Conservation (phyloP, 1,284 basidiomycete species). For the Trametes versicolor region DNA sequence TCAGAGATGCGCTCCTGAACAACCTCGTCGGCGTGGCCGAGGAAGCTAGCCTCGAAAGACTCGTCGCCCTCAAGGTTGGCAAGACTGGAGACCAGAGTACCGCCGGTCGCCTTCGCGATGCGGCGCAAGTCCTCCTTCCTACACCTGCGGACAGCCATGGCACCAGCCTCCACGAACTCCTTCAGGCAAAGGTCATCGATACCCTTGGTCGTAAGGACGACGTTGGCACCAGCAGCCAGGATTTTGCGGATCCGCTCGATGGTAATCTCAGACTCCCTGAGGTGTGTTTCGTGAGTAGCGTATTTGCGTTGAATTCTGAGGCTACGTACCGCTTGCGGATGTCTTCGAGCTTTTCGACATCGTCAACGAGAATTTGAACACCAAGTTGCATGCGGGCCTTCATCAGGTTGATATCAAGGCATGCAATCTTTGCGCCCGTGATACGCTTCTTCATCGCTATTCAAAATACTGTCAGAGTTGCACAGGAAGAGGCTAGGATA, state of each 20-base stretch:
- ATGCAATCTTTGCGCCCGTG: constrained; percentile 95
- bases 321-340: constrained; percentile 84
- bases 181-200: constrained; percentile 99
- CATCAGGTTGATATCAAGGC: constrained; percentile 97
- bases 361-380: constrained; percentile 97
- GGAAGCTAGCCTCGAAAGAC: constrained; percentile 91
- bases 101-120: constrained; percentile 98
- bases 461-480: background rate
- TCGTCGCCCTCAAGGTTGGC: constrained; percentile 99
- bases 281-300: constrained; percentile 4
- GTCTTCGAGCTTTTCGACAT: constrained; percentile 96
- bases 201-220: constrained; percentile 97
- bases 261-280: constrained; percentile 95
- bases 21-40: constrained; percentile 96
- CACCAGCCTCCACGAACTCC: constrained; percentile 99
- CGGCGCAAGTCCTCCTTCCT: constrained; percentile 97
- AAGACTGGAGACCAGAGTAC: constrained; percentile 91
- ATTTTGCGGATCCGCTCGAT: constrained; percentile 97
- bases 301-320: background rate
- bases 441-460: constrained; percentile 98
- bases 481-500: background rate
- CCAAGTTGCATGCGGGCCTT: constrained; percentile 99
- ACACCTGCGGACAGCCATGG: constrained; percentile 98
- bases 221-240: constrained; percentile 95
- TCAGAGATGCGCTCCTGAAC: constrained; percentile 98